A percentile compares a stretch with the other conserved stretches of the same genome.
Conservation (phyloP, 2,329 filamentous ascomycete species). For the Epichloe festucae region DNA sequence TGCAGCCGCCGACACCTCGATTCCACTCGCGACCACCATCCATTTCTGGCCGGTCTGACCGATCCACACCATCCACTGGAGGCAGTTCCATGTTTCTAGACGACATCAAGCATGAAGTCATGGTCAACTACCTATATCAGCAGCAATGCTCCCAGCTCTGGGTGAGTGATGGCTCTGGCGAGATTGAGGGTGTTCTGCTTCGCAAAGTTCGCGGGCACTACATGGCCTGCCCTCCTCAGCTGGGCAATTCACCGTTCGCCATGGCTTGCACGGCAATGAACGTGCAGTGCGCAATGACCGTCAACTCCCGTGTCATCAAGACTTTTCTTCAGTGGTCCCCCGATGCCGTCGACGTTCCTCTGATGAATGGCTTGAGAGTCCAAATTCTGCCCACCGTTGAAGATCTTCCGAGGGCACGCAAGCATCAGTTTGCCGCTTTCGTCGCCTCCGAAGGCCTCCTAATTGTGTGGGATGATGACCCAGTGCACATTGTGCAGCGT, state of each 20-base stretch:
- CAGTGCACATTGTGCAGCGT: conserved; percentile 54
- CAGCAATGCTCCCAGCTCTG: conserved; percentile 64
- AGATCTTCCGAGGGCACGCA: conserved; percentile 57
- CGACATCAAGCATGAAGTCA: conserved; percentile 69
- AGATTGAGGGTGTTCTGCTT: conserved; percentile 59
- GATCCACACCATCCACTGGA: conserved; percentile 24
- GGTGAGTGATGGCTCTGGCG: conserved; percentile 56
- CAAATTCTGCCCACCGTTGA: conserved; percentile 62
- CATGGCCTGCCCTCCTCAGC: conserved; percentile 56
- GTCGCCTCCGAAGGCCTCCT: conserved; percentile 57
- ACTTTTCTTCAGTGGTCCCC: conserved; percentile 63
- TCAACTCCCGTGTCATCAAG: conserved; percentile 69
- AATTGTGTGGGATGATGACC: conserved; percentile 73
- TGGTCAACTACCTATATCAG: conserved; percentile 74
- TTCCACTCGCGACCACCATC: conserved; percentile 21
- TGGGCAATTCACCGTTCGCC: conserved; percentile 51
- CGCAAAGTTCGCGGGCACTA: conserved; percentile 56
- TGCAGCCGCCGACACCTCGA: conserved; percentile 33
- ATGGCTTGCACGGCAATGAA: conserved; percentile 56
- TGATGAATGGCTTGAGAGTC: conserved; percentile 64
- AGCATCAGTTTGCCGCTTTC: conserved; percentile 72
- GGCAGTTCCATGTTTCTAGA: conserved; percentile 47
- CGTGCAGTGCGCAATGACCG: conserved; percentile 66
- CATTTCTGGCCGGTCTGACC: conserved; percentile 32
- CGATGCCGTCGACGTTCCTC: conserved; percentile 59